Percentiles rank a stretch among this genome's conserved stretches.
Evolutionary conservation across 345 rosid genomes (phyloP).

Genomic region (Brassica nigra): DNA sequence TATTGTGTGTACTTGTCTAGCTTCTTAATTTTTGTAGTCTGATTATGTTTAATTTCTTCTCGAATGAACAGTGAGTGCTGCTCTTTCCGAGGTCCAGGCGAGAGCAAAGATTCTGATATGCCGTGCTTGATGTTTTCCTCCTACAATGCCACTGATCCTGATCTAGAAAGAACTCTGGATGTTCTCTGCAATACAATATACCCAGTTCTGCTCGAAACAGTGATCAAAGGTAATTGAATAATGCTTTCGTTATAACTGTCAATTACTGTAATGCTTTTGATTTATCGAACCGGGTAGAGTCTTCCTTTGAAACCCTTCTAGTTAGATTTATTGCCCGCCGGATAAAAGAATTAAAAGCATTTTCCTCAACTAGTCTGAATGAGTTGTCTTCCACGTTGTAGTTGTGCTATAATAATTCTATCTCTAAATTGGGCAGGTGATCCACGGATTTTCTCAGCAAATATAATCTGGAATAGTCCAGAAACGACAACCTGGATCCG

Average conservation of each 20-base stretch:
- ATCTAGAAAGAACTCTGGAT: slow-evolving; percentile 51
- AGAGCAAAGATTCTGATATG: slow-evolving; percentile 43
- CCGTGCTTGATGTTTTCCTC: slow-evolving; percentile 77
- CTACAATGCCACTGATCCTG: slow-evolving; percentile 45
- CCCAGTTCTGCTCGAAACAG: slow-evolving; percentile 74
- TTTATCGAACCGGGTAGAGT: background rate
- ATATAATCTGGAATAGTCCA: slow-evolving; percentile 74
- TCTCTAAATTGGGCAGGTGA: slow-evolving; percentile 56
- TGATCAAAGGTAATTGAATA: slow-evolving; percentile 73
- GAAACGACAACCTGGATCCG: slow-evolving; percentile 71
- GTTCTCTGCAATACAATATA: slow-evolving; percentile 64
- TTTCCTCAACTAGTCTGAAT: slow-evolving; percentile 10
- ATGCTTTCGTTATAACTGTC: background rate
- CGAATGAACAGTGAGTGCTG: slow-evolving; percentile 63
- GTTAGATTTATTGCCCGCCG: background rate
- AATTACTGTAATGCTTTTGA: background rate
- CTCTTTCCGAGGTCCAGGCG: slow-evolving; percentile 53
- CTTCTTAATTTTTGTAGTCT: slow-evolving; percentile 17
- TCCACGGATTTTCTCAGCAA: slow-evolving; percentile 69
- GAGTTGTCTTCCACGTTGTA: slow-evolving; percentile 11
- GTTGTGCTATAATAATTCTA: slow-evolving; percentile 7
- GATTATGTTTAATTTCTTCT: slow-evolving; percentile 33
- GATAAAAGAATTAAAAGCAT: background rate
- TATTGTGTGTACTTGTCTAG: slow-evolving; percentile 8
- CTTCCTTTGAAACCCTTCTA: slow-evolving; percentile 9